A percentile compares a stretch with the other conserved stretches of the same genome.
These are phyloP conservation scores for Mycena olivaceomarginata DNA, from an alignment of 768 basidiomycete genomes.

Conservation along the genomic window DNA sequence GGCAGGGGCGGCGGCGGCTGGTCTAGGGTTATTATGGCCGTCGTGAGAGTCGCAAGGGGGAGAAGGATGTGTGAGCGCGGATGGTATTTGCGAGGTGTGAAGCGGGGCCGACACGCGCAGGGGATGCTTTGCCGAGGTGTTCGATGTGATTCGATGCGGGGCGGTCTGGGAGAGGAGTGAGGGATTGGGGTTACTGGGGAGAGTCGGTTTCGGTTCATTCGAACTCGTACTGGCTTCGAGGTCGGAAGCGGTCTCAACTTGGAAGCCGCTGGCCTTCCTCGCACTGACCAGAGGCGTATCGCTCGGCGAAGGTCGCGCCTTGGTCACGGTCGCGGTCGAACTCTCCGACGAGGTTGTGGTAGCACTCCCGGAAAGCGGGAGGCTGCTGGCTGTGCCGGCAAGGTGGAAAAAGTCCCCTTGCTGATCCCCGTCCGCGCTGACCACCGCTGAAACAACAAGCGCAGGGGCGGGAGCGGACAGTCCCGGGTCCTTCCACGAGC, in stretches of 20 bases:
- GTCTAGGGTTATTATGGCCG: slow-evolving; percentile 21
- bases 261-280: slow-evolving; percentile 43
- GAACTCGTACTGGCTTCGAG: background rate
- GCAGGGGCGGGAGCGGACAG: slow-evolving; percentile 72
- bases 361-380: slow-evolving; percentile 39
- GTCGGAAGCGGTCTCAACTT: slow-evolving; percentile 39
- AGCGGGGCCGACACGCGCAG: slow-evolving; percentile 61
- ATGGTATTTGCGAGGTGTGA: slow-evolving; percentile 63
- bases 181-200: slow-evolving; percentile 56
- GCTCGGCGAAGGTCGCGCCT: slow-evolving; percentile 63
- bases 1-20: slow-evolving; percentile 1
- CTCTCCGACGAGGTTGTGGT: slow-evolving; percentile 55
- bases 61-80: slow-evolving; percentile 56
- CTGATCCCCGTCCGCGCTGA: slow-evolving; percentile 64
- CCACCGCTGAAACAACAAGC: slow-evolving; percentile 70
- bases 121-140: slow-evolving; percentile 50
- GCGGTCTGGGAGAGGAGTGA: slow-evolving; percentile 83
- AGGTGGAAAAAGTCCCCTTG: slow-evolving; percentile 60
- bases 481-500: slow-evolving; percentile 73
- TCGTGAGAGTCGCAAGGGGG: slow-evolving; percentile 47
- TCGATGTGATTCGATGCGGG: slow-evolving; percentile 59
- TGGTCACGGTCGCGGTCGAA: slow-evolving; percentile 64
- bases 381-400: slow-evolving; percentile 48
- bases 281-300: slow-evolving; percentile 56
- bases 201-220: slow-evolving; percentile 38